These are phyloP conservation scores for Eragrostis tef DNA, from an alignment of 202 grass and related monocot species.

Conservation along the genomic window DNA sequence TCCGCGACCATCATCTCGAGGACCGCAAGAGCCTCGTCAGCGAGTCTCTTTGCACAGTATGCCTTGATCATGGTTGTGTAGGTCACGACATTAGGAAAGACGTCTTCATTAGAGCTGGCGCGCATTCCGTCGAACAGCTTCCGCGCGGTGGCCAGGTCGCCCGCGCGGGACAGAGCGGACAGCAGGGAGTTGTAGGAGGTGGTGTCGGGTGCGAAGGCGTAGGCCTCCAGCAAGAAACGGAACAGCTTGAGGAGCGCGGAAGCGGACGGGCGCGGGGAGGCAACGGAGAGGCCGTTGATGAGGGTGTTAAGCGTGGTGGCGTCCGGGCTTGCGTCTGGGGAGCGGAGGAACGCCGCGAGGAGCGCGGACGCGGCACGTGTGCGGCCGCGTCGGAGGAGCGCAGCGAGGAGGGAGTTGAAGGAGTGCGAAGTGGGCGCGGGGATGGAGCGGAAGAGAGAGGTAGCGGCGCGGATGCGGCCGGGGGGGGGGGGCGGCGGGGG, in stretches of 20 bases:
- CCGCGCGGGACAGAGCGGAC: conserved; percentile 56
- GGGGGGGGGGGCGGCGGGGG: conserved; percentile 71
- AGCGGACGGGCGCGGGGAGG: conserved; percentile 52
- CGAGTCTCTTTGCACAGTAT: conserved; percentile 54
- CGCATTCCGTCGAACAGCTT: conserved; percentile 78
- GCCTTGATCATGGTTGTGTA: conserved; percentile 86
- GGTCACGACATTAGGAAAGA: conserved; percentile 61
- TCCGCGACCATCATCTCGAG: conserved; percentile 58
- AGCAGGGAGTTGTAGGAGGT: conserved; percentile 81
- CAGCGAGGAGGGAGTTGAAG: conserved; percentile 76
- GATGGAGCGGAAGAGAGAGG: conserved; percentile 60
- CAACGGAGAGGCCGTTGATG: conserved; percentile 68
- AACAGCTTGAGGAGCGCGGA: conserved; percentile 57
- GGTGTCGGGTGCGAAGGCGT: conserved; percentile 61
- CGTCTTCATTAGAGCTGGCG: not conserved
- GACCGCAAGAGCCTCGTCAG: conserved; percentile 54
- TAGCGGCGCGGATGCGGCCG: conserved; percentile 72
- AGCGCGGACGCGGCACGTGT: conserved; percentile 54
- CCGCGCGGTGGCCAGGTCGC: conserved; percentile 57
- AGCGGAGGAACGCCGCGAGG: conserved; percentile 59
- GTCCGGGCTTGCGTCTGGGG: conserved; percentile 53
- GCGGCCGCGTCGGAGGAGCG: conserved; percentile 57
- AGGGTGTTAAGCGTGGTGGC: conserved; percentile 82
- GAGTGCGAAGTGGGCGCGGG: conserved; percentile 62
- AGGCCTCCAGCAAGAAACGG: conserved; percentile 52